Conservation (phyloP, 2,329 filamentous ascomycete species). For the Fusarium foetens region DNA sequence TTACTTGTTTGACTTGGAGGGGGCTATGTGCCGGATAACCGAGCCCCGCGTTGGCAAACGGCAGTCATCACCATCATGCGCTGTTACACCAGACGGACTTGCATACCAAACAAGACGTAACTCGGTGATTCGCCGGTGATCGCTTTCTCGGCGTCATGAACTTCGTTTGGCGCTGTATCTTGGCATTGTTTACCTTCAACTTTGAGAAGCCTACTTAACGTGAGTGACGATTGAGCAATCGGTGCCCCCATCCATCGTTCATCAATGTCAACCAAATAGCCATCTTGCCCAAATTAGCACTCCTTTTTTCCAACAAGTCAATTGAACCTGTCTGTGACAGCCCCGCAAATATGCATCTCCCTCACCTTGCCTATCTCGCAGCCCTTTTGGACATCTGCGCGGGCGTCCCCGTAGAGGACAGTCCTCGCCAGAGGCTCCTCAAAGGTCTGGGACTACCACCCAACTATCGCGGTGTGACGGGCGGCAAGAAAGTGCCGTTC, state of each 20-base stretch:
- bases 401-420: constrained; percentile 54
- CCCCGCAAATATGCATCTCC: constrained; percentile 28
- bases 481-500: constrained; percentile 60
- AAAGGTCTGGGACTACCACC: constrained; percentile 59
- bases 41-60: constrained; percentile 24
- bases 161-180: neutral
- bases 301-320: neutral
- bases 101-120: constrained; percentile 7
- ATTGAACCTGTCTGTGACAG: neutral
- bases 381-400: constrained; percentile 26
- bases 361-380: constrained; percentile 24
- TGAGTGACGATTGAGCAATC: neutral
- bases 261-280: neutral
- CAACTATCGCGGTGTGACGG: constrained; percentile 52
- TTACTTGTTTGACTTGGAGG: neutral
- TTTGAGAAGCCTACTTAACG: constrained; percentile 17
- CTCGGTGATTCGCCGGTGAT: constrained; percentile 35
- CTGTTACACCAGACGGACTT: constrained; percentile 23
- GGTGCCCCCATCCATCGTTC: neutral
- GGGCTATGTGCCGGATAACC: constrained; percentile 33
- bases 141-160: constrained; percentile 30
- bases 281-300: neutral
- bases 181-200: neutral
- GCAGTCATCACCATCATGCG: constrained; percentile 9
- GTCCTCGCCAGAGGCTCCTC: constrained; percentile 64